Evolutionary conservation across 306 rosid species (phyloP), one percentile per base, ranked within the genome.

Genomic region (Ochetophila trinervis): DNA sequence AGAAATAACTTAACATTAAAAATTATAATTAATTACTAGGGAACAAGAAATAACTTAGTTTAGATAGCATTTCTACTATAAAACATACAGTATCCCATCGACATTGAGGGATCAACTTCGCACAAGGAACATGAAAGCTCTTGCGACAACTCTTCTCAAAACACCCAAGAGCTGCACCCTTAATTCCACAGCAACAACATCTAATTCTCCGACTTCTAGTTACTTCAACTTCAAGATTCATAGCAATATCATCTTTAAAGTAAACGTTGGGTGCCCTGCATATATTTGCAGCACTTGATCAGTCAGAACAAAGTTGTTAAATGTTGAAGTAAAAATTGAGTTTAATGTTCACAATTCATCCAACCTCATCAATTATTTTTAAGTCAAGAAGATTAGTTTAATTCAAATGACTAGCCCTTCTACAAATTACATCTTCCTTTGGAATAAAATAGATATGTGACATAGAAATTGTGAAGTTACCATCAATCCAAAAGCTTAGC

Each of bases 181-280:
- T 89, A 17, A 76, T 72, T 69, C 93, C 96, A 76, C 98, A 93
- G 62, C 89, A 86, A 71, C 88, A 66, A 76, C 98, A 93, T 62
- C 74, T 89, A 58, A 93, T 93, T 83, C 79, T 83, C 55, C 91
- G 80, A 71, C 98, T 93, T 83, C 98, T 93, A 57, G 73, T 73
- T 62, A 87, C 65, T 73, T 93, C 98, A 67, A 88, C 91, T 75
- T 93, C 98, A 57, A 93, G 96, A 82, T 89, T 93, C 23, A 78
- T 65, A 50, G 96, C 96, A 72, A 57, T 70, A 61, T 82, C 94
- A 34, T 78, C 89, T 60, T 84, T 85, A 55, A 93, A 89, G 70
- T 89, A 93, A 50, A 89, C 97, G 66, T 93, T 87, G 42, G 98
- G 98, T 66, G 98, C 91, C 98, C 97, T 93, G 87, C 62, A 57